Evolutionary conservation across 176 grass and related monocot genomes (phyloP), one percentile per base, ranked within the genome.

Genomic region (Luzula sylvatica): DNA sequence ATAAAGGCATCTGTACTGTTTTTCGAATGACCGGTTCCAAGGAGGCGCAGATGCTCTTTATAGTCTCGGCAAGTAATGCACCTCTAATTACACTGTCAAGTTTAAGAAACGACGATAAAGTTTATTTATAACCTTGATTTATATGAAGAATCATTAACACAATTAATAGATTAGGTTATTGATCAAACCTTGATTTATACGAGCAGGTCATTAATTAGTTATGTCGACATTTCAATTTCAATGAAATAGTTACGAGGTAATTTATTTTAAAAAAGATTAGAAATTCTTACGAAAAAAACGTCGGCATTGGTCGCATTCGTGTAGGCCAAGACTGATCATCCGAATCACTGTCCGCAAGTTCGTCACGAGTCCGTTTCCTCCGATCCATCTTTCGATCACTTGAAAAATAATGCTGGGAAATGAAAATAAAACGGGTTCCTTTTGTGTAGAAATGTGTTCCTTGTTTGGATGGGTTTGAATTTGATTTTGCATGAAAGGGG

Each of bases 11-110:
- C 22, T 11, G 66, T 67, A 98, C 93, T 17, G 89, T 85, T 80
- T 46, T 78, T 8, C 86, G 81, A 18, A 98, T 78, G 26, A 90
- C 78, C 1, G 93, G 93, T 54, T 98, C 93, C 39, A 98, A 59
- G 72, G 75, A 79, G 44, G 71, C 18, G 66, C 52, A 98, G 72
- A 71, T 87, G 74, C 65, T 61, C 67, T 70, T 83, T 30, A 64
- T 64, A 7, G 59, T 48, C 43, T 64, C 59, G 3, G 59, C 59
- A 42, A 49, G 17, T 24, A 64, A 13, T 0, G 59, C 59, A 1
- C 59, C 59, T 64, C 59, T 64, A 30, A 64, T 64, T 11, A 64
- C 42, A 64, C 59, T 64, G 38, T 14, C 4, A 44, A 60, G 3
- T 17, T 8, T 29, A 53, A 35, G 29, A 2, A 29, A 54, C 2